Conservation (phyloP, 441 rosid species). For the Corymbia citriodora region DNA sequence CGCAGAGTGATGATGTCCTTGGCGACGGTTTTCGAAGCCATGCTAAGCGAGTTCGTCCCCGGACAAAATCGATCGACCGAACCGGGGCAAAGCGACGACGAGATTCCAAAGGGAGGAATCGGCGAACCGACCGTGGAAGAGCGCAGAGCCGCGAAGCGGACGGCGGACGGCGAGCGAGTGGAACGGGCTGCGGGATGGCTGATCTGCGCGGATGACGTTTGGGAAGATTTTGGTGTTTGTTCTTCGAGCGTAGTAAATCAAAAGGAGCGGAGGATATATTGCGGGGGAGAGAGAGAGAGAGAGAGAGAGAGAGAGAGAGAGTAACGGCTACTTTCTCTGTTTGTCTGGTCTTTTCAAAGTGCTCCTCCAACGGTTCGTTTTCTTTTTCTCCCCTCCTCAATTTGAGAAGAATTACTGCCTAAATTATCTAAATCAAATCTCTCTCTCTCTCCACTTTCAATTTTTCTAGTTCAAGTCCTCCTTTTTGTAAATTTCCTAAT, state of each 20-base stretch:
- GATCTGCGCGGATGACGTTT: background rate
- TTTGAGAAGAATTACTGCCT: background rate
- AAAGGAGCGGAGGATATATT: background rate
- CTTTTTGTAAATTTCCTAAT: background rate
- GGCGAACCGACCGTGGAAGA: background rate
- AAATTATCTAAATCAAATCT: background rate
- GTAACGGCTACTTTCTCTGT: background rate
- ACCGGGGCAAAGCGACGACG: background rate
- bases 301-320: fast-evolving
- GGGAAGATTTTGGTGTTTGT: background rate
- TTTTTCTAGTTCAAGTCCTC: background rate
- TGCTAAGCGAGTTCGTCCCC: background rate
- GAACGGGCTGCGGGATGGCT: background rate
- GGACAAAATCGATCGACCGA: background rate
- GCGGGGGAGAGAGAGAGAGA: background rate
- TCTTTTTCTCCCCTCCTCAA: background rate
- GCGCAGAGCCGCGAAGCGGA: background rate
- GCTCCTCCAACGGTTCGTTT: background rate
- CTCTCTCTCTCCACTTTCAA: background rate
- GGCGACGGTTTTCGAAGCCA: conserved; percentile 81
- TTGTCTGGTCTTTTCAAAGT: background rate
- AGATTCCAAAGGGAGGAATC: background rate
- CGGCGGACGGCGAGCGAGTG: background rate
- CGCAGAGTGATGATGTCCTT: conserved; percentile 93
- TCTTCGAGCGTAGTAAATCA: background rate